Evolutionary conservation across 2,329 filamentous ascomycete species (phyloP).

Genomic region (Trichophyton verrucosum): DNA sequence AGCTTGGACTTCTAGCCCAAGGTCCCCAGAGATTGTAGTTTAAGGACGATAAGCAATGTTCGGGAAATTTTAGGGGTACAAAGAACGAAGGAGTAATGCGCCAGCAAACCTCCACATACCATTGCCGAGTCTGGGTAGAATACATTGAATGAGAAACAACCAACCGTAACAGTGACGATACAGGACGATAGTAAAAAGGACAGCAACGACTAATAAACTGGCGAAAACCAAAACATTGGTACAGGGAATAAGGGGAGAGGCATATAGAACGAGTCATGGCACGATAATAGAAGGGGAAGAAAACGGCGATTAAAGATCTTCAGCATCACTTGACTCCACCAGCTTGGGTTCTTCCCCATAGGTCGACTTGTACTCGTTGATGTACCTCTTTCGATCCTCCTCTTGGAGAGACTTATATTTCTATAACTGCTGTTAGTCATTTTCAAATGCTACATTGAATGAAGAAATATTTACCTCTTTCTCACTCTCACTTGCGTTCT

Average conservation of each 20-base stretch:
- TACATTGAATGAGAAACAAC: not conserved
- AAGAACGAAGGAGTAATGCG: not conserved
- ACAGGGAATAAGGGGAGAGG: not conserved
- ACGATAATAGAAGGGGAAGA: not conserved
- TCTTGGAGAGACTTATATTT: conserved; percentile 16
- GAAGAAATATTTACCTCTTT: conserved; percentile 17
- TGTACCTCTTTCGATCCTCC: conserved; percentile 16
- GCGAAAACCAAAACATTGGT: not conserved
- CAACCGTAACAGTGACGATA: not conserved
- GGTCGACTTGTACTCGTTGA: conserved; percentile 15
- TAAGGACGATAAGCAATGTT: not conserved
- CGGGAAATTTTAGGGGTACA: not conserved
- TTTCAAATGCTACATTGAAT: not conserved
- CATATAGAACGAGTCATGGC: not conserved
- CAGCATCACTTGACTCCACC: not conserved
- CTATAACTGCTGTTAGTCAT: conserved; percentile 8
- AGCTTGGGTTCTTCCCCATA: conserved; percentile 6
- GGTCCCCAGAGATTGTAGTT: not conserved
- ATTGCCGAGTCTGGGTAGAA: not conserved
- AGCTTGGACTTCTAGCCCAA: not conserved
- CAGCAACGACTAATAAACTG: not conserved
- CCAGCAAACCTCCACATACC: not conserved
- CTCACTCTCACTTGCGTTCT: conserved; percentile 26
- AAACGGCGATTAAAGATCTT: not conserved
- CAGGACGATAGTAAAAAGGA: too few relatives aligned